A percentile compares a stretch with the other conserved stretches of the same genome.
These are phyloP conservation scores for Yarrowia phangngaensis DNA, from an alignment of 805 yeast species.

Conservation along the genomic window DNA sequence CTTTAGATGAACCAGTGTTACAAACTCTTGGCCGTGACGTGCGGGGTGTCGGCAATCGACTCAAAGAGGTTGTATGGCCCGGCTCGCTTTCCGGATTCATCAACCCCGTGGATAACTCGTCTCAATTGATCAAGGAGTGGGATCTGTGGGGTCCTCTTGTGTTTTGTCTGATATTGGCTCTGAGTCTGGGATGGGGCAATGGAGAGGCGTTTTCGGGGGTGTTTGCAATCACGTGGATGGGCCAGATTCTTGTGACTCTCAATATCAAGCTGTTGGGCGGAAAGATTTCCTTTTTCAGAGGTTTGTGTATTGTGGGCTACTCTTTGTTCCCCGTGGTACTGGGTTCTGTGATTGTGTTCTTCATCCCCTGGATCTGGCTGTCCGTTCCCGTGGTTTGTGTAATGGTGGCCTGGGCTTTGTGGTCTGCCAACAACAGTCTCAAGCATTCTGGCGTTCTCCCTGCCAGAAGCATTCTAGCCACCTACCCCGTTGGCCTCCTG, in stretches of 20 bases:
- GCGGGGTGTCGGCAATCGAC: conserved; percentile 44
- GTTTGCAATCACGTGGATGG: conserved; percentile 60
- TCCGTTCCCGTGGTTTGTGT: conserved; percentile 42
- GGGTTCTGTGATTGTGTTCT: conserved; percentile 49
- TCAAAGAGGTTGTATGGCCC: conserved; percentile 46
- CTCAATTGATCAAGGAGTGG: conserved; percentile 35
- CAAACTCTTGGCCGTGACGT: conserved; percentile 51
- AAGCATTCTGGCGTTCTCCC: conserved; percentile 61
- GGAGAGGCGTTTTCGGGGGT: conserved; percentile 51
- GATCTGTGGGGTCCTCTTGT: conserved; percentile 63
- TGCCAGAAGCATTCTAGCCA: conserved; percentile 57
- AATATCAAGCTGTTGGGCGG: conserved; percentile 63
- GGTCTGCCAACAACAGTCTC: conserved; percentile 58
- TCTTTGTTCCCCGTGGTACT: conserved; percentile 60
- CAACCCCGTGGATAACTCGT: conserved; percentile 24
- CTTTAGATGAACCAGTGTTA: conserved; percentile 65
- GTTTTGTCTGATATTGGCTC: conserved; percentile 55
- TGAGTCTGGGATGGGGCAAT: conserved; percentile 48
- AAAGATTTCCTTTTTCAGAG: conserved; percentile 60
- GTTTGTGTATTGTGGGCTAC: conserved; percentile 67
- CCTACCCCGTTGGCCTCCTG: conserved; percentile 62
- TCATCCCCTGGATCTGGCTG: conserved; percentile 49
- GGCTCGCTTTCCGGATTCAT: conserved; percentile 33
- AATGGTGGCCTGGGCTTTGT: conserved; percentile 59
- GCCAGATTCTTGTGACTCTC: conserved; percentile 56